A percentile compares a stretch with the other conserved stretches of the same genome.
phyloP scores from a whole-genome alignment of 345 rosid genomes.

The Citrus cavaleriei region DNA sequence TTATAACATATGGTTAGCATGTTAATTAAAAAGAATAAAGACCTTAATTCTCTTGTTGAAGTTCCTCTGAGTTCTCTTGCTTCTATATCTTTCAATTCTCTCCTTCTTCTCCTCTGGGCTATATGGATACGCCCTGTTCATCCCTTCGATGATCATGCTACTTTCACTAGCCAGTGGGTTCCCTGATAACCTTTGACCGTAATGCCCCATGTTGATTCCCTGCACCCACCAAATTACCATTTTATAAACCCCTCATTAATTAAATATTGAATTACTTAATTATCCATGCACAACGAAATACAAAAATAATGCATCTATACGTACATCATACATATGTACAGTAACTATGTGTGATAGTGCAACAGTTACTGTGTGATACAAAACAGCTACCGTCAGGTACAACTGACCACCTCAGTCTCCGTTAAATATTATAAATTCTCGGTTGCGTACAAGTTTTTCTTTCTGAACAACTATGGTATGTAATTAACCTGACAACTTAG shows the following conservation, averaged over 20 bases:
- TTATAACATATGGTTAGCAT: neutral
- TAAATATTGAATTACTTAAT: no score
- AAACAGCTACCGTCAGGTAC: no score
- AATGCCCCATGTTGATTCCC: slow-evolving; percentile 30
- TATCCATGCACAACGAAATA: neutral
- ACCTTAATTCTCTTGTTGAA: slow-evolving; percentile 99
- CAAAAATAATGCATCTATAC: neutral
- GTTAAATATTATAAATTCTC: no score
- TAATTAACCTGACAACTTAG: no score
- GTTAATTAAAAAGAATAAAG: neutral
- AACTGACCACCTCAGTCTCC: no score
- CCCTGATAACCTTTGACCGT: slow-evolving; percentile 42
- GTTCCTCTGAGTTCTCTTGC: slow-evolving; percentile 78
- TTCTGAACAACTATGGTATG: no score
- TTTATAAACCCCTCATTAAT: neutral
- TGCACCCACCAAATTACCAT: slow-evolving; percentile 2
- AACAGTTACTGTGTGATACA: no score
- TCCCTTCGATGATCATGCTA: slow-evolving; percentile 73
- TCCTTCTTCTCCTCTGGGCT: slow-evolving; percentile 92
- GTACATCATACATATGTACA: no score
- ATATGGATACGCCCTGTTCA: slow-evolving; percentile 71
- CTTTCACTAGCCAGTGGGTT: slow-evolving; percentile 74
- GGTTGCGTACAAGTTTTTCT: no score
- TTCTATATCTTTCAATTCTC: slow-evolving; percentile 77
- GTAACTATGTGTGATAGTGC: no score